Evolutionary conservation across 1,284 basidiomycete genomes (phyloP), one percentile per base, ranked within the genome.

Genomic region (Mycosarcoma maydis): DNA sequence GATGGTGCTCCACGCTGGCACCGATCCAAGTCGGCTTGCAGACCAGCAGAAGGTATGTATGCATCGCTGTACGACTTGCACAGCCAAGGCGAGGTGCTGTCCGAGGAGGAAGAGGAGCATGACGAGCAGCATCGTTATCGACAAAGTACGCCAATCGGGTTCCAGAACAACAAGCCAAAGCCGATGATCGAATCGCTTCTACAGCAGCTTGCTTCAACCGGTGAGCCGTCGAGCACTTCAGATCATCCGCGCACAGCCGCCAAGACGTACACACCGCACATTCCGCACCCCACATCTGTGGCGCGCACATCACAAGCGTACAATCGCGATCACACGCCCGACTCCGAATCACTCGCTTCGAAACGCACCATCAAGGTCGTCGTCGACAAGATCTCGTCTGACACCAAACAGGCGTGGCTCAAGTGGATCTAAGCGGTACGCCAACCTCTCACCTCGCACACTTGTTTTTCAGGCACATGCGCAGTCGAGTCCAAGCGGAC

Each of bases 321-420:
- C 22, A 24, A 20, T 33, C n/a, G 8, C 10, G 22, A 23, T 2
- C 29, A 27, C 3, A 23, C 6, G 17, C 3, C 37, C 7, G 39
- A 34, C 16, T 14, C 30, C 9, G 13, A 36, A 4, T 17, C 41
- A 8, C 20, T 22, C 14, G 10, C 27, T 10, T 23, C 27, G 0
- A 60, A 62, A 13, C 30, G 44, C 10, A 50, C 46, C 11, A 29
- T 73, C 43, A 69, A 59, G 38, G 66, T 70, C 5, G 48, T 70
- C 16, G 51, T 73, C 16, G 71, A 73, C 26, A 59, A 44, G 33
- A 53, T 73, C 16, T 52, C 55, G 9, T 57, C 60, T 2, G 71
- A 73, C 17, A 70, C 61, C 1, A 65, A 65, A 26, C 61, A 69
- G 52, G 56, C 71, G 24, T 73, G 71, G 71, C 54, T 71, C 29